A percentile compares a stretch with the other conserved stretches of the same genome.
These are phyloP conservation scores for Casuarina cunninghamiana DNA, from an alignment of 306 rosid species.

Conservation along the genomic window DNA sequence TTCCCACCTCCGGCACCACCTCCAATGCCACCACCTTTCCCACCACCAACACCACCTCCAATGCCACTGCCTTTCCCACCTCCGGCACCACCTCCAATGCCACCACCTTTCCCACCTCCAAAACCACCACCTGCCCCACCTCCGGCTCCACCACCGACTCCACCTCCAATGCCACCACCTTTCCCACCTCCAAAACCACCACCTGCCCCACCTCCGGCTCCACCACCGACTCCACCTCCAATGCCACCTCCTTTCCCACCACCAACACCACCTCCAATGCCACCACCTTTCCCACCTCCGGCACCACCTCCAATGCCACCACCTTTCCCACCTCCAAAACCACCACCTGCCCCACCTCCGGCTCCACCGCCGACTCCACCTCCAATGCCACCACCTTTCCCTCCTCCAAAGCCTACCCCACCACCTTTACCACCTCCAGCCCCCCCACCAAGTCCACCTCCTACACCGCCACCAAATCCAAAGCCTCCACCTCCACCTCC, in stretches of 20 bases:
- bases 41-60: neutral
- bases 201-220: neutral
- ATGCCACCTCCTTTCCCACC: neutral
- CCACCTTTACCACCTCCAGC: neutral
- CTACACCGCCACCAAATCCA: slow-evolving; percentile 3
- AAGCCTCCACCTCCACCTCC: slow-evolving; percentile 17
- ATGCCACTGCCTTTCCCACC: neutral
- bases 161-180: slow-evolving; percentile 27
- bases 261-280: slow-evolving; percentile 35
- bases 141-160: neutral
- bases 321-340: neutral
- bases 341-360: slow-evolving; percentile 12
- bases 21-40: neutral
- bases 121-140: neutral
- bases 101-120: slow-evolving; percentile 3
- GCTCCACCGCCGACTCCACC: slow-evolving; percentile 18
- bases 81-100: slow-evolving; percentile 12
- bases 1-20: neutral
- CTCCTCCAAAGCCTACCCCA: slow-evolving; percentile 9
- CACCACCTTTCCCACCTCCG: slow-evolving; percentile 31
- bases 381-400: slow-evolving; percentile 22
- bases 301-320: slow-evolving; percentile 12
- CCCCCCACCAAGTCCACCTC: slow-evolving; percentile 14
- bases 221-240: slow-evolving; percentile 15
- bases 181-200: slow-evolving; percentile 15